Conservation (phyloP, 805 yeast species). For the Blastobotrys attinorum region DNA sequence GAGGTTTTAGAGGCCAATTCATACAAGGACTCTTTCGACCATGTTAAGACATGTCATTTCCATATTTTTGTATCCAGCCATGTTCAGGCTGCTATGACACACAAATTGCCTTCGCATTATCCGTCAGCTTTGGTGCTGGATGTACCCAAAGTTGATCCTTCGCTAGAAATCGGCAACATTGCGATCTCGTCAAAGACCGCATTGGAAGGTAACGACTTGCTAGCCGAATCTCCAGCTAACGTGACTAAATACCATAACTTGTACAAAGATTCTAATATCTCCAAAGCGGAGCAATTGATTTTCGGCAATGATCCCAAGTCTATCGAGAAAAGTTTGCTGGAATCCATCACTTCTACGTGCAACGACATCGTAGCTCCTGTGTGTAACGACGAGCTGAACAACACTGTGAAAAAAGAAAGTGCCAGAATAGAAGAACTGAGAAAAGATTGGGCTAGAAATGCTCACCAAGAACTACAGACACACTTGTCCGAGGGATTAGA, state of each 20-base stretch:
- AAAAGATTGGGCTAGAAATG: constrained; percentile 27
- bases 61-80: constrained; percentile 19
- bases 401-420: constrained; percentile 10
- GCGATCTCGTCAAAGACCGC: constrained; percentile 18
- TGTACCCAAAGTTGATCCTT: constrained; percentile 2
- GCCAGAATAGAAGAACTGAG: constrained; percentile 16
- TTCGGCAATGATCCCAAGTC: constrained; percentile 10
- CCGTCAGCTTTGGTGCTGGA: constrained; percentile 18
- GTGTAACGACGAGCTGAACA: constrained; percentile 3
- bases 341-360: constrained; percentile 24
- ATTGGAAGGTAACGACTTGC: constrained; percentile 17
- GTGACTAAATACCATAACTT: constrained; percentile 18
- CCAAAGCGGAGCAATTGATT: constrained; percentile 14
- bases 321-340: constrained; percentile 13
- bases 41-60: constrained; percentile 22
- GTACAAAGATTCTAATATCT: constrained; percentile 20
- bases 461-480: constrained; percentile 33
- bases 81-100: constrained; percentile 15
- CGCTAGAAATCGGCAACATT: constrained; percentile 2
- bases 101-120: constrained; percentile 13
- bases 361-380: constrained; percentile 19
- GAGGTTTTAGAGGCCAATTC: constrained; percentile 28
- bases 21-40: constrained; percentile 22
- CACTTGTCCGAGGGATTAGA: constrained; percentile 23
- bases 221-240: constrained; percentile 23